These are phyloP conservation scores for Pisolithus microcarpus DNA, from an alignment of 768 basidiomycete genomes.

Conservation along the genomic window DNA sequence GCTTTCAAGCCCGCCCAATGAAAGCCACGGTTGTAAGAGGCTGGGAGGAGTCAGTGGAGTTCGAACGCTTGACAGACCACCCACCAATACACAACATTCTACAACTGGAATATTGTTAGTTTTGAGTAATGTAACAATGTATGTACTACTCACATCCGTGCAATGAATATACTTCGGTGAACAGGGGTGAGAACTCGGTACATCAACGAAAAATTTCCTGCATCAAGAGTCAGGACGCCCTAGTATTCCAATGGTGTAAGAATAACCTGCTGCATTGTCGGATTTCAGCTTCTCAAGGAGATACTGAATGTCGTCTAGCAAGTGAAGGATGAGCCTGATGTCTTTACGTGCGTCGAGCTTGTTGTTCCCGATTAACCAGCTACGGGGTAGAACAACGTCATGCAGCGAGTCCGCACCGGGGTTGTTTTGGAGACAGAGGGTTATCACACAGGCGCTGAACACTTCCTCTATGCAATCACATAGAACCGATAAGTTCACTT, in stretches of 20 bases:
- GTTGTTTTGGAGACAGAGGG: constrained; percentile 16
- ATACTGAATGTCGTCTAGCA: constrained; percentile 15
- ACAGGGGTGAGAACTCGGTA: constrained; percentile 9
- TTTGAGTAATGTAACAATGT: background rate
- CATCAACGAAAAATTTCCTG: constrained; percentile 3
- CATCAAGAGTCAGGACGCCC: background rate
- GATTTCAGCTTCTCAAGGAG: constrained; percentile 25
- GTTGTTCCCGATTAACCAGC: constrained; percentile 36
- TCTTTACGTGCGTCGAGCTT: constrained; percentile 11
- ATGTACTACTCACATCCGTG: constrained; percentile 38
- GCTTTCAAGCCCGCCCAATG: background rate
- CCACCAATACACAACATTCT: constrained; percentile 41
- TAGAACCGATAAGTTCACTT: constrained; percentile 40
- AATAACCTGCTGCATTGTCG: constrained; percentile 22
- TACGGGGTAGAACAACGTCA: constrained; percentile 44
- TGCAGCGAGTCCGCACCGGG: constrained; percentile 25
- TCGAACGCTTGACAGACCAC: constrained; percentile 12
- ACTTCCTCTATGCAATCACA: constrained; percentile 48
- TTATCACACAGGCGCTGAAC: constrained; percentile 35
- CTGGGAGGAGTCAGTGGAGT: constrained; percentile 10
- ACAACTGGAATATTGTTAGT: constrained; percentile 32
- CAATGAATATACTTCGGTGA: constrained; percentile 33
- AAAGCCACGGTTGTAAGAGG: constrained; percentile 28
- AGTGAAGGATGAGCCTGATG: background rate
- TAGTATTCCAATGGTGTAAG: background rate